Base-by-base conservation (phyloP, 345 rosid genomes). In the Geranium brycei region DNA sequence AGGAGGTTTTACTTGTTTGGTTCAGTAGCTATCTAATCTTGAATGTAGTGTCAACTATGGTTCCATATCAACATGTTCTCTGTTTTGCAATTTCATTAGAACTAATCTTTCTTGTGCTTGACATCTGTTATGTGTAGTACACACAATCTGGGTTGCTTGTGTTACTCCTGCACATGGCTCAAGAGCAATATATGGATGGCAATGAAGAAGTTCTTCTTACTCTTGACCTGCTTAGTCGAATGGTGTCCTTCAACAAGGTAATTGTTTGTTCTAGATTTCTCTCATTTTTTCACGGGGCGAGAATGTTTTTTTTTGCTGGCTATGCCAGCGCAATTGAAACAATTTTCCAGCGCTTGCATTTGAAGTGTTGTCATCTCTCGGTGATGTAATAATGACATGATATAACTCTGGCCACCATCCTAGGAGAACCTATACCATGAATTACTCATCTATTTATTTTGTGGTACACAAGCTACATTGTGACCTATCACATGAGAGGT, bases 231-330 rank as follows among this genome's bases (percentile, higher is more conserved):
- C 81, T 93, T 63, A 72, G 73, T 72, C 83, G 85, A 64, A 81
- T 93, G 88, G 85, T 87, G 67, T 86, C 91, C 64, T 90, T 71
- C 73, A 86, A 81, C 81, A 73, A 17, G 93, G 98, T 92, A 82
- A 79, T 62, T 69, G 40, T 6, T 66, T 19, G 53, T 57, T 17
- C 3, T 1, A 59, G n/a, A 47, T 68, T 38, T 41, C 68, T 58
- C 61, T 41, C 7, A 18, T 2, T 18, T n/a, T 16, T 51, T 62
- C 31, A 7, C 32, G 30, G 41, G 47, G 47, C 11, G 47, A 38
- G 47, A 38, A 5, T 38, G 47, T 5, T 5, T 10, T 5, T 47
- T 13, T 8, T 13, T 47, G 7, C 53, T 47, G 53, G 11, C 53
- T 8, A 13, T 47, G 53, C 53, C 13, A 7, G 3, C 15, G 1